Base-by-base conservation (phyloP, 2,329 filamentous ascomycete species). In the Stachybotrys chlorohalonatus region DNA sequence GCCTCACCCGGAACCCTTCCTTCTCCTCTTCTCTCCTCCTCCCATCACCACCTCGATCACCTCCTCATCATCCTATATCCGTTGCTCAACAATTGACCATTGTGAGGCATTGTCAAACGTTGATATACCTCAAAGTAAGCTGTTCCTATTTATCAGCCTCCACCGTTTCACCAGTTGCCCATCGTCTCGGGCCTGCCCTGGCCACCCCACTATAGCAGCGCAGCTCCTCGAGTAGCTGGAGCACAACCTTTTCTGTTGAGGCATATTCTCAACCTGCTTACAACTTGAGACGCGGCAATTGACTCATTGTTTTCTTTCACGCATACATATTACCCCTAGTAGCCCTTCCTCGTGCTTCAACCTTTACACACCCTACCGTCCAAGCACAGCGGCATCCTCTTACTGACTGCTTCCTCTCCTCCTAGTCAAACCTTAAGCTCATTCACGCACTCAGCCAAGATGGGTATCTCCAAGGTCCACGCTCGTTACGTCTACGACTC, bases 401-500 rank as follows among this genome's bases (percentile, higher is more conserved):
- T 42, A 24, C 50, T 52, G 16, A 52, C 50, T n/a, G 24, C 17
- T 24, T 15, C 15, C 49, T 31, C 49, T 50, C 31, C 47, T 32
- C 30, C 51, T 30, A 32, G 49, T 36, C 32, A 36, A 42, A 42
- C 24, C 31, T 36, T 31, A 51, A 30, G 24, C 32, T 32, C 48
- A 55, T 51, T 56, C 13, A 52, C 49, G 49, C 47, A 32, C 49
- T 53, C 51, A 53, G 55, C 66, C 76, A 92, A 72, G 64, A 99
- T 99, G 94, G 80, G 89, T 69, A 90, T 94, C 76, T 85, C 85
- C 75, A 93, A 92, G 82, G 83, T 94, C 72, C 88, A 92, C 83
- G 89, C 89, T 71, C 89, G 94, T 73, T 92, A 87, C 70, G 91
- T 99, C 81, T 99, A 93, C 85, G 94, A 99, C 84, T 97, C 94